Base-by-base conservation (phyloP, 1,139 yeast genomes). In the Geotrichum histeridarum region DNA sequence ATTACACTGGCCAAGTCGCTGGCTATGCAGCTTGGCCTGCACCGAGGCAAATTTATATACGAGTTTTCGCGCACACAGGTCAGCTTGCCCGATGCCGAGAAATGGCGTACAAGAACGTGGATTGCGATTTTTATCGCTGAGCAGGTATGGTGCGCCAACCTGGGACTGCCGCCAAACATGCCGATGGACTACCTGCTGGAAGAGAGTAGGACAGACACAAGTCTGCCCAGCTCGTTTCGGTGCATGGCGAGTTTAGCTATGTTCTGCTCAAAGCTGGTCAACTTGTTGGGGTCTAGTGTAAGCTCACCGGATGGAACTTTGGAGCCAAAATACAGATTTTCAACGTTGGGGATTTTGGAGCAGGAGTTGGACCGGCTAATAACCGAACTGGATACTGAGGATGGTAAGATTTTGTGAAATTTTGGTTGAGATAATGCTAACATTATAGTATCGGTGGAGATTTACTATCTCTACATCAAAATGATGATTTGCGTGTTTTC, bases 91-190 rank as follows among this genome's bases (percentile, higher is more conserved):
- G 90, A 90, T 69, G 93, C 96, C 4, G 96, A 89, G 63, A 84
- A 84, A 66, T 90, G 97, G 97, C 78, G 97, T 67, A 89, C 96
- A 0, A 76, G 96, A 61, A 82, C 96, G 1, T 90, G 97, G 97
- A 73, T 89, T 37, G 90, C 94, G 0, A 84, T 87, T 2, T 90
- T 87, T 68, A 86, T 90, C 66, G 79, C 89, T 54, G 96, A 90
- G 66, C 95, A 89, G 62, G 86, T 90, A 65, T 88, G 96, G 94
- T 85, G 95, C 12, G 86, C 95, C 11, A 82, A 84, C 44, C 72
- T 90, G 53, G 97, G 97, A 0, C 73, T 90, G 51, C 97, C 97
- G 0, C 93, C 96, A 1, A 83, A 89, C 8, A 79, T 88, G 59
- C 86, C 89, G 39, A 86, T 94, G 0, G 97, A 90, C 69, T 88